Evolutionary conservation across 1,284 basidiomycete genomes (phyloP).

Genomic region (Ceratobasidium sp.): DNA sequence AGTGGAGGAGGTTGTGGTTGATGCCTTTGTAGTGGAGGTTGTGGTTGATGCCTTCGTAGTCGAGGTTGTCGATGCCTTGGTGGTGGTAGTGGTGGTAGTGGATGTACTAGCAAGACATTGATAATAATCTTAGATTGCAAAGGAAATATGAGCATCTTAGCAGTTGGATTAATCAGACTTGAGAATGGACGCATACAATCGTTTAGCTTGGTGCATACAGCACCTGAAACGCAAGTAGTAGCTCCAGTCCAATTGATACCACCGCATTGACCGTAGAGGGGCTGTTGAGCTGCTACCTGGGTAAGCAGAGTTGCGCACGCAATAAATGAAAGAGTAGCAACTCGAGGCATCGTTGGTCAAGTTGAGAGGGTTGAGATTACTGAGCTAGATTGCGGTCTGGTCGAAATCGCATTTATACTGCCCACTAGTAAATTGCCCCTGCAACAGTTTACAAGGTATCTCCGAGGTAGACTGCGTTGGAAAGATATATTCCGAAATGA

Average conservation of each 20-base stretch:
- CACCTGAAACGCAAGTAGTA: conserved; percentile 42
- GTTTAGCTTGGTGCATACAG: conserved; percentile 35
- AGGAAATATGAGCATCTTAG: not conserved
- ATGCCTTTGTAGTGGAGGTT: conserved; percentile 24
- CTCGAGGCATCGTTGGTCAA: conserved; percentile 16
- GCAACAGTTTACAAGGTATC: conserved; percentile 1
- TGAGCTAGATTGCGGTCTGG: not conserved
- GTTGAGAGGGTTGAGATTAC: not conserved
- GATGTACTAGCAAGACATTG: conserved; percentile 29
- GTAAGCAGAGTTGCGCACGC: conserved; percentile 3
- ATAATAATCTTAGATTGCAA: conserved; percentile 23
- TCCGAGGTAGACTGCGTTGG: conserved; percentile 14
- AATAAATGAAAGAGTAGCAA: conserved; percentile 10
- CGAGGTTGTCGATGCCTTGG: conserved; percentile 18
- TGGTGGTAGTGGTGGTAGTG: conserved; percentile 26
- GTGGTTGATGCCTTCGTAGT: conserved; percentile 12
- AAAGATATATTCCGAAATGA: conserved; percentile 14
- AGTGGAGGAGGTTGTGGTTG: conserved; percentile 34
- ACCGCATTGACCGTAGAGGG: conserved; percentile 37
- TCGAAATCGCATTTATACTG: not conserved
- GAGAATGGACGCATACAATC: conserved; percentile 13
- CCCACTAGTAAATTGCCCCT: not conserved
- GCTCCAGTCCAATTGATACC: conserved; percentile 30
- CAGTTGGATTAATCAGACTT: not conserved
- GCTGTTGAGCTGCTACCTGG: conserved; percentile 21